Conservation (phyloP, 176 grass and related monocot genomes). For the Areca catechu region DNA sequence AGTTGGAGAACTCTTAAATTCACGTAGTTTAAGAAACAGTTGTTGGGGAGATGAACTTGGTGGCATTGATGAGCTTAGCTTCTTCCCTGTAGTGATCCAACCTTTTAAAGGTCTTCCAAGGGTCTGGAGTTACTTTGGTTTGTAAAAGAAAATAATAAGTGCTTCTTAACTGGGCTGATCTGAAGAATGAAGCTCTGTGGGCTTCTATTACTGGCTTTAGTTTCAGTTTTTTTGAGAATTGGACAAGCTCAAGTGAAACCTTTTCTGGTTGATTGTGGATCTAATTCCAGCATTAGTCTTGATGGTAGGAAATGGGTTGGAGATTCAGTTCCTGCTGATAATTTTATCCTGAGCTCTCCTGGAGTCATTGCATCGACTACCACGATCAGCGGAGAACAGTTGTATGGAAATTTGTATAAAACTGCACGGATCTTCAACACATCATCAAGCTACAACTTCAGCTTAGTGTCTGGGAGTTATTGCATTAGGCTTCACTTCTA, state of each 20-base stretch:
- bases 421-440: conserved; percentile 19
- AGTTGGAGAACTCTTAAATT: too few species aligned
- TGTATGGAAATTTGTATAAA: conserved; percentile 11
- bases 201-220: conserved; percentile 2
- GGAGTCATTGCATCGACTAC: conserved; percentile 8
- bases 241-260: neutral
- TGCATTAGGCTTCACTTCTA: too few species aligned
- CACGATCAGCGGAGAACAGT: neutral
- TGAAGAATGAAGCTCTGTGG: neutral
- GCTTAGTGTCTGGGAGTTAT: neutral
- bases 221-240: neutral
- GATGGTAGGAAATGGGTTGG: conserved; percentile 14
- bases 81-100: too few species aligned
- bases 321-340: conserved; percentile 7
- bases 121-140: too few species aligned
- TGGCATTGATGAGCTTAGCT: too few species aligned
- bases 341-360: conserved; percentile 3
- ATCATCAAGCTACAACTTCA: conserved; percentile 14
- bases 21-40: too few species aligned
- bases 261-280: conserved; percentile 13
- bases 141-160: too few species aligned
- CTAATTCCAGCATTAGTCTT: conserved; percentile 7
- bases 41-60: too few species aligned
- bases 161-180: too few species aligned
- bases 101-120: too few species aligned